Evolutionary conservation across 805 yeast genomes (phyloP).

Genomic region (Pichia deserticola): DNA sequence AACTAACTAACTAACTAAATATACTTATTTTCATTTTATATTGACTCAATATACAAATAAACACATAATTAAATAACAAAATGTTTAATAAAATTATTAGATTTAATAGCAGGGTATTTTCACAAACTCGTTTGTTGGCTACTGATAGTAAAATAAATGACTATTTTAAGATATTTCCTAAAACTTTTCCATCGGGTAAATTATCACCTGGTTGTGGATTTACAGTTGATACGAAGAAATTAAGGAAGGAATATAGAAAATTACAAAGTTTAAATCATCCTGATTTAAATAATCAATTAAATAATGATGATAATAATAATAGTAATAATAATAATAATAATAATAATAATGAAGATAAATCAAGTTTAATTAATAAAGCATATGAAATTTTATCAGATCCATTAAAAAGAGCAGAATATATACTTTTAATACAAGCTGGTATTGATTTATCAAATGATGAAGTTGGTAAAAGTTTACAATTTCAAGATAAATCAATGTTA

Average conservation of each 20-base stretch:
- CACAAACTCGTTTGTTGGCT: too few species aligned
- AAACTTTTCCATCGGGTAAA: conserved; percentile 54
- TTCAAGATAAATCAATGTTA: conserved; percentile 44
- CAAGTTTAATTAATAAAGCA: conserved; percentile 67
- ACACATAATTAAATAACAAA: too few species aligned
- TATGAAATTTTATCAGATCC: conserved; percentile 68
- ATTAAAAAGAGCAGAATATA: conserved; percentile 57
- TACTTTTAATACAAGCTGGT: conserved; percentile 37
- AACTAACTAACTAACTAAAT: too few species aligned
- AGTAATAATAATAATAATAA: conserved; percentile 6
- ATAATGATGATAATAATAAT: too few species aligned
- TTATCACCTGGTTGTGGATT: conserved; percentile 28
- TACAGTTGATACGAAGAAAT: conserved; percentile 41
- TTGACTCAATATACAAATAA: too few species aligned
- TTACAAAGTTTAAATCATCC: conserved; percentile 80
- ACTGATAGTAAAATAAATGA: conserved; percentile 6
- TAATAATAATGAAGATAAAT: conserved; percentile 27
- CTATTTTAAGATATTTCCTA: conserved; percentile 66
- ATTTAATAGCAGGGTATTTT: too few species aligned
- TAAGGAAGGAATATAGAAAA: conserved; percentile 68
- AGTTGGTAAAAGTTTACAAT: conserved; percentile 31
- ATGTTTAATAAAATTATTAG: too few species aligned
- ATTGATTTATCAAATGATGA: conserved; percentile 59
- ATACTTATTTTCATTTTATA: too few species aligned
- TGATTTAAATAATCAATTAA: conserved; percentile 37